Base-by-base conservation (phyloP, 148 eudicot genomes). In the Rhododendron ferrugineum region DNA sequence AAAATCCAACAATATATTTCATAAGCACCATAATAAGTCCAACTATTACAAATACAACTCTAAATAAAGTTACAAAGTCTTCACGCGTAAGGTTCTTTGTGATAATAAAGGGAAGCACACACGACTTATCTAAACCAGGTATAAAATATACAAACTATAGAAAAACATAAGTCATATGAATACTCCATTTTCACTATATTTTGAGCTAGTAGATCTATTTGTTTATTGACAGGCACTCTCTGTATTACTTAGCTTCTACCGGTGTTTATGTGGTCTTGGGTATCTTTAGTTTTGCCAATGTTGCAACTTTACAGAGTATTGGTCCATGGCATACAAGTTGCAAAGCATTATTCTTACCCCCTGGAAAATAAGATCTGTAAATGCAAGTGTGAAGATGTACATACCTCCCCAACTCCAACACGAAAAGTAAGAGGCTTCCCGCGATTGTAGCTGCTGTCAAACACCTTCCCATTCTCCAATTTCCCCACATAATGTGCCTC, bases 391-490 rank as follows among this genome's bases (percentile, higher is more conserved):
- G 9, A 73, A 32, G 23, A 37, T 36, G 78, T 37, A 79, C 82
- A n/a, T 92, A 96, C 98, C 93, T 96, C 95, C 16, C 98, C 97
- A 66, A 89, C 97, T 60, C 99, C 99, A 36, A 96, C 88, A 15
- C 94, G 98, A 86, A 96, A 96, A 11, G 98, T 89, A 46, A 96
- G 95, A 82, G 99, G 98, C 90, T 94, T 94, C 78, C 99, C 98
- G 6, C 97, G 91, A 70, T 91, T 92, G 84, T 96, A 94, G 92
- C 97, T 94, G 93, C 95, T 96, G 79, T 96, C 98, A 30, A 96
- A 96, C 14, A 96, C 97, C 84, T 87, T 93, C 30, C 98, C 99
- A 79, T 89, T 89, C 85, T 93, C 95, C 87, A 96, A 80, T 84
- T 91, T 96, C 83, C 99, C 99, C 1, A 89, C 88, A 81, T 96